Evolutionary conservation across 257 asterid species (phyloP), one percentile per base, ranked within the genome.

Genomic region (Salvia splendens): DNA sequence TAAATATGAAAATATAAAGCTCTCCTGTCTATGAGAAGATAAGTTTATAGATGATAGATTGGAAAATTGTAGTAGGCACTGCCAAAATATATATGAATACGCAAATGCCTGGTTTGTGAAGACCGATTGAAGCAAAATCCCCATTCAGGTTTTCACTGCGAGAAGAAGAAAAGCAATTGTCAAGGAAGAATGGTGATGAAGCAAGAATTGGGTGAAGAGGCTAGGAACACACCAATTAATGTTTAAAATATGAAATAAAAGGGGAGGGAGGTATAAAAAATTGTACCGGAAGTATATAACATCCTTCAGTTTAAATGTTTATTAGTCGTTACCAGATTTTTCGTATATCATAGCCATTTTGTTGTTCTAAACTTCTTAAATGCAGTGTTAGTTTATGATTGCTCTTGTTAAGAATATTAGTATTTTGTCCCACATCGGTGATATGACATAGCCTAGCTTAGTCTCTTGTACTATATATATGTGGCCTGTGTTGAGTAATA

Each of bases 31-130:
- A 15, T 10, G 12, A 28, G 68, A 46, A 28, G 55, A 59, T 10
- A 15, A 35, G 38, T 12, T 4, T 40, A 58, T 17, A 36, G 33
- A 8, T 14, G 14, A 20, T 14, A 6, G 40, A 43, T 10, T 42
- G 14, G 43, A 61, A 63, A 28, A 17, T 4, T 12, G 6, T 28
- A 43, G 6, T 28, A 43, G 32, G 45, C 56, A 61, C 30, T 9
- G 42, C 57, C 43, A 38, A 30, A 12, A 28, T 16, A 42, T 30
- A 24, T 6, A 28, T 12, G 24, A 62, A 24, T 43, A 43, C 24
- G 55, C 24, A 62, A 20, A 38, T 53, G 71, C 54, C 40, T 55
- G 64, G 57, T 55, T 55, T 43, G 47, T 42, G 48, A 67, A 30
- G 46, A 64, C 8, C 9, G 45, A 40, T 53, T 12, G 35, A 24